Conservation (phyloP, 1,284 basidiomycete species). For the Cystobasidium sp. region DNA sequence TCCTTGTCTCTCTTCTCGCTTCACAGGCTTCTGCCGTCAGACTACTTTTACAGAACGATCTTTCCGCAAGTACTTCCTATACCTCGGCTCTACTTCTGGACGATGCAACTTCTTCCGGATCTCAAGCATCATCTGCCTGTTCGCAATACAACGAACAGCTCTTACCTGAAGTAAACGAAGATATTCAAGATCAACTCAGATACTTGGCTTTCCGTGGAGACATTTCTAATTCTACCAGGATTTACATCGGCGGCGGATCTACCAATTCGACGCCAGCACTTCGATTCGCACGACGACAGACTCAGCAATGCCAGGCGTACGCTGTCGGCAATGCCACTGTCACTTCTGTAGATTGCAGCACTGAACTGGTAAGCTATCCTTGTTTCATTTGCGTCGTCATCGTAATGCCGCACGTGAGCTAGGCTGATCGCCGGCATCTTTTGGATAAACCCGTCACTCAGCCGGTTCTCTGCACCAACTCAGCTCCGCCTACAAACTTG, state of each 20-base stretch:
- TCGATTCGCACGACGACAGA: constrained; percentile 33
- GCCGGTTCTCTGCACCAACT: constrained; percentile 45
- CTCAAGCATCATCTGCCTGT: constrained; percentile 47
- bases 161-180: constrained; percentile 42
- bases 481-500: constrained; percentile 25
- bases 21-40: constrained; percentile 34
- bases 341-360: constrained; percentile 25
- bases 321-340: constrained; percentile 13
- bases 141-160: constrained; percentile 48
- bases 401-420: not conserved
- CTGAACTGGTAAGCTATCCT: constrained; percentile 17
- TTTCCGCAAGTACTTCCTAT: constrained; percentile 45
- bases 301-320: constrained; percentile 26
- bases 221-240: constrained; percentile 25
- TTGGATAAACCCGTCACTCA: not conserved
- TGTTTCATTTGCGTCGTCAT: not conserved
- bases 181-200: constrained; percentile 41
- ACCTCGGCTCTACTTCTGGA: constrained; percentile 50
- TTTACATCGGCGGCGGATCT: constrained; percentile 22
- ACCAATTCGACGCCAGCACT: constrained; percentile 21
- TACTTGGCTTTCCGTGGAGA: constrained; percentile 41
- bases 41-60: constrained; percentile 52
- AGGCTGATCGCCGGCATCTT: constrained; percentile 2
- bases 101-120: constrained; percentile 39
- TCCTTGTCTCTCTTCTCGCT: constrained; percentile 10